Percentiles rank a stretch among this genome's conserved stretches.
These are phyloP conservation scores for Candida krabiensis DNA, from an alignment of 805 yeast species.

Conservation along the genomic window DNA sequence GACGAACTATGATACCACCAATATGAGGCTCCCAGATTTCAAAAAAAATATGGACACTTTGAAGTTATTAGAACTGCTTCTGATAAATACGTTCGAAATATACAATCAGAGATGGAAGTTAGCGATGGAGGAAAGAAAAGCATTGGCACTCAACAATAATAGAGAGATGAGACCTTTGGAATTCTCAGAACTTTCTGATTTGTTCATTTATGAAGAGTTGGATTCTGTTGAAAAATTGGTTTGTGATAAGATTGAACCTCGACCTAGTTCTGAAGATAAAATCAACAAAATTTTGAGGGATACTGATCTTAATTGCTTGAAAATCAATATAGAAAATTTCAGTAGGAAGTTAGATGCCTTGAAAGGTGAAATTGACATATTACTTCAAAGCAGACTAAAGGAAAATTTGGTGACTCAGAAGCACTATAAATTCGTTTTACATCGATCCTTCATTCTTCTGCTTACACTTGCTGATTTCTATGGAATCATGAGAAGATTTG, in stretches of 20 bases:
- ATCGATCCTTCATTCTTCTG: constrained; percentile 40
- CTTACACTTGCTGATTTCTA: constrained; percentile 52
- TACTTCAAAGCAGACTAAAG: constrained; percentile 24
- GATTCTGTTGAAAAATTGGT: constrained; percentile 10
- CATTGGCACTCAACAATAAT: constrained; percentile 1
- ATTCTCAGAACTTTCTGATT: constrained; percentile 17
- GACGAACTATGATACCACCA: constrained; percentile 32
- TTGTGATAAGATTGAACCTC: constrained; percentile 5
- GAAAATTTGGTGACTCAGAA: constrained; percentile 23
- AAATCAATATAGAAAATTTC: constrained; percentile 27
- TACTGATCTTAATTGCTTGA: constrained; percentile 24
- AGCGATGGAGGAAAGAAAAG: constrained; percentile 23
- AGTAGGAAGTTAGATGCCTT: constrained; percentile 30
- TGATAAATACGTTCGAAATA: constrained; percentile 29
- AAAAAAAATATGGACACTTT: constrained; percentile 28
- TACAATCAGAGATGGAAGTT: constrained; percentile 27
- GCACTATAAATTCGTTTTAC: constrained; percentile 35
- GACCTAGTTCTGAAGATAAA: constrained; percentile 19
- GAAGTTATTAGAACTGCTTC: constrained; percentile 26
- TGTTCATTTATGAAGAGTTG: constrained; percentile 20
- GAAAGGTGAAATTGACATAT: constrained; percentile 22
- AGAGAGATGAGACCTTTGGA: constrained; percentile 15
- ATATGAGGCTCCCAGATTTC: constrained; percentile 31
- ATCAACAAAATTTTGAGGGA: constrained; percentile 20
- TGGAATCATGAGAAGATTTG: constrained; percentile 44